A percentile compares a stretch with the other conserved stretches of the same genome.
These are phyloP conservation scores for Zymoseptoria brevis DNA, from an alignment of 2,329 filamentous ascomycete species.

Conservation along the genomic window DNA sequence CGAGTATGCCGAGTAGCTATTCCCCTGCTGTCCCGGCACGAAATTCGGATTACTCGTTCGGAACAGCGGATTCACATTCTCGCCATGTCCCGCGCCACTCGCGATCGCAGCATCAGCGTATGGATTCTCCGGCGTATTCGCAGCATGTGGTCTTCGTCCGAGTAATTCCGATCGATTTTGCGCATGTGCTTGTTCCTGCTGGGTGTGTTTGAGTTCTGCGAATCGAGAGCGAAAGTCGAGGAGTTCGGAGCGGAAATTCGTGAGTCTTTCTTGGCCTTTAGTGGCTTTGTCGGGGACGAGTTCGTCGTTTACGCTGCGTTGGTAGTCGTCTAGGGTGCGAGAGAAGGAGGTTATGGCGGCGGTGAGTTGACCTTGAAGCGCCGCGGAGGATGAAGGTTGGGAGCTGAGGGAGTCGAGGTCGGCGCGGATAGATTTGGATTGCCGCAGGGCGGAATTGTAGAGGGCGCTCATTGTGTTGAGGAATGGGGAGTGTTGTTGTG, in stretches of 20 bases:
- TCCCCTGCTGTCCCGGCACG: slow-evolving; percentile 23
- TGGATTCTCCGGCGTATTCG: slow-evolving; percentile 74
- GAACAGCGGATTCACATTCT: slow-evolving; percentile 31
- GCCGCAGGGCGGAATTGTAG: slow-evolving; percentile 79
- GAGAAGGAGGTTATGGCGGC: slow-evolving; percentile 73
- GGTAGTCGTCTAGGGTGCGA: slow-evolving; percentile 89
- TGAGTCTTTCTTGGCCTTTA: slow-evolving; percentile 77
- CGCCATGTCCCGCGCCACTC: slow-evolving; percentile 20
- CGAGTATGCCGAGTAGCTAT: slow-evolving; percentile 33
- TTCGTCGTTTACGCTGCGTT: slow-evolving; percentile 75
- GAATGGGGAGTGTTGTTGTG: background rate
- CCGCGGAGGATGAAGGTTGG: slow-evolving; percentile 51
- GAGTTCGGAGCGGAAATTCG: slow-evolving; percentile 77
- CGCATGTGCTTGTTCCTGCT: slow-evolving; percentile 52
- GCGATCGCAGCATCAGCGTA: slow-evolving; percentile 56
- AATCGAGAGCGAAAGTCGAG: slow-evolving; percentile 71
- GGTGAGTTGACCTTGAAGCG: slow-evolving; percentile 59
- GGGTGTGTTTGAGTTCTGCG: slow-evolving; percentile 65
- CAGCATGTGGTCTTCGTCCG: slow-evolving; percentile 68
- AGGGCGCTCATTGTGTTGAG: slow-evolving; percentile 56
- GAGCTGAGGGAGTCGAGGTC: slow-evolving; percentile 64
- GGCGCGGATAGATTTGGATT: slow-evolving; percentile 69
- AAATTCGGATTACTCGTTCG: slow-evolving; percentile 31
- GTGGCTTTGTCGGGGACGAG: slow-evolving; percentile 85
- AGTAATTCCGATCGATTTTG: slow-evolving; percentile 67